A percentile compares a stretch with the other conserved stretches of the same genome.
Evolutionary conservation across 106 monocot species (phyloP).

Genomic region (Apostasia ramifera): DNA sequence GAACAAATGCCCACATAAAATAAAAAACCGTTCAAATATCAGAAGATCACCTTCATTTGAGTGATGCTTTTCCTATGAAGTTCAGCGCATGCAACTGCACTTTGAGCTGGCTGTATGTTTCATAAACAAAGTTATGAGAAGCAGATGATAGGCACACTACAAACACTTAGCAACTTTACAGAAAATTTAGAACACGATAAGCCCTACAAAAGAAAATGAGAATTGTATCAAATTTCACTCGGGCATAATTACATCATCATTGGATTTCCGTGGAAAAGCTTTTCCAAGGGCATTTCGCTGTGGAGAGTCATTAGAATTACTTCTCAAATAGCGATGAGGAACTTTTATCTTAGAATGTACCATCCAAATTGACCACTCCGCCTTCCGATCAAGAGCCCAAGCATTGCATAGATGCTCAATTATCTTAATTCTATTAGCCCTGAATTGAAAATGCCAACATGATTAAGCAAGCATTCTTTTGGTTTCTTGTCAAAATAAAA

Average conservation of each 20-base stretch:
- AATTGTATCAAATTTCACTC: no score
- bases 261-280: constrained; percentile 39
- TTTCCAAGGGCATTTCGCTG: constrained; percentile 59
- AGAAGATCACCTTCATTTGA: constrained; percentile 74
- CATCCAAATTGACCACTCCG: constrained; percentile 99
- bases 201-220: no score
- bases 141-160: no score
- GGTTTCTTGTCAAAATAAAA: neutral
- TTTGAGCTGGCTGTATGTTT: constrained; percentile 59
- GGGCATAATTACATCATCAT: constrained; percentile 56
- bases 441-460: constrained; percentile 15
- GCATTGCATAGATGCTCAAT: constrained; percentile 56
- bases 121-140: constrained; percentile 3
- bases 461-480: neutral
- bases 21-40: neutral
- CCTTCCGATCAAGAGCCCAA: constrained; percentile 76
- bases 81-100: constrained; percentile 61
- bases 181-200: no score
- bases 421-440: constrained; percentile 59
- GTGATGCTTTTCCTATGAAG: constrained; percentile 88
- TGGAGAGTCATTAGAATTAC: constrained; percentile 58
- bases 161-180: no score
- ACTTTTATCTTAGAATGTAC: constrained; percentile 85
- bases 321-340: constrained; percentile 83
- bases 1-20: neutral